A percentile compares a stretch with the other conserved stretches of the same genome.
phyloP scores from a whole-genome alignment of 805 yeast species.

The Ogataea pignaliae region DNA sequence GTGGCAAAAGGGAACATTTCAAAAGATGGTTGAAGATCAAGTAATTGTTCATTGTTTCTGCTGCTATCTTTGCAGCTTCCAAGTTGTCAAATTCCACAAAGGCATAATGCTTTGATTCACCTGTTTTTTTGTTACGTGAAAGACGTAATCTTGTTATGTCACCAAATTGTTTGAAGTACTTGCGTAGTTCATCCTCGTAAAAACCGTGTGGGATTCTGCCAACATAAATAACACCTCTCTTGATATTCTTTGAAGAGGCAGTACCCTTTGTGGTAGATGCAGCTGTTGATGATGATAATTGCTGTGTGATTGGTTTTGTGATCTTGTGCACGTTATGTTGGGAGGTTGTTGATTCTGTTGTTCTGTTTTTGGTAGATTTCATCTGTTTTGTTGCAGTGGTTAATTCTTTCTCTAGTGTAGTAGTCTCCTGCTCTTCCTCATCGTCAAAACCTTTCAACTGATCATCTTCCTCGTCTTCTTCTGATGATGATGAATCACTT shows the following conservation, averaged over 20 bases:
- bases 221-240: conserved; percentile 73
- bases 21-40: conserved; percentile 82
- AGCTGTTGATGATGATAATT: conserved; percentile 4
- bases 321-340: conserved; percentile 21
- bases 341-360: conserved; percentile 3
- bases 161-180: conserved; percentile 90
- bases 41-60: conserved; percentile 95
- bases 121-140: conserved; percentile 86
- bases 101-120: conserved; percentile 87
- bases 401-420: conserved; percentile 2
- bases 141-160: conserved; percentile 70
- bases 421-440: conserved; percentile 5
- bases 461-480: conserved; percentile 8
- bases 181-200: conserved; percentile 72
- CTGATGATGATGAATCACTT: conserved; percentile 6
- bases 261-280: neutral
- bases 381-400: neutral
- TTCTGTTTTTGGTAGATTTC: neutral
- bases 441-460: conserved; percentile 18
- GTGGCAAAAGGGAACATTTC: conserved; percentile 53
- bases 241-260: conserved; percentile 19
- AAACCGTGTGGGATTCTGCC: conserved; percentile 94
- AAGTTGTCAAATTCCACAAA: conserved; percentile 74
- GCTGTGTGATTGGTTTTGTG: conserved; percentile 17
- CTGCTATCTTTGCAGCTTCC: conserved; percentile 83